Evolutionary conservation across 768 basidiomycete genomes (phyloP).

Genomic region (Naematelia encephala): DNA sequence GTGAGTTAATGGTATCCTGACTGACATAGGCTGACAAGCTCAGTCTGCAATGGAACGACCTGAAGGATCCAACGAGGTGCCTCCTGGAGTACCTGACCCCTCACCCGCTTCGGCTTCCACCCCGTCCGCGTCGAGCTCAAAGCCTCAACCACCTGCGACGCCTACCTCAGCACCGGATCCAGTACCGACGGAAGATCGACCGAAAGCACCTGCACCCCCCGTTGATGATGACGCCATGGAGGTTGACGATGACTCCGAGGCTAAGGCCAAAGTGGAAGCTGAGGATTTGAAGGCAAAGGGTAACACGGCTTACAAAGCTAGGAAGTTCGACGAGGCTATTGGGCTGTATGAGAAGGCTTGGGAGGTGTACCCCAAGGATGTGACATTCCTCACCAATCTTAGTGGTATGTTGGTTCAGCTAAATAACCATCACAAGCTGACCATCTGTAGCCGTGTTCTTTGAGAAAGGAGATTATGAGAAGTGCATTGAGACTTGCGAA

Average conservation of each 20-base stretch:
- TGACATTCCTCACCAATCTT: slow-evolving; percentile 88
- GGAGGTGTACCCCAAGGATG: slow-evolving; percentile 88
- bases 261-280: slow-evolving; percentile 70
- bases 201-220: neutral
- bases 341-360: slow-evolving; percentile 79
- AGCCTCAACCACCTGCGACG: slow-evolving; percentile 40
- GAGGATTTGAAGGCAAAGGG: slow-evolving; percentile 76
- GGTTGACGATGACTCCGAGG: slow-evolving; percentile 62
- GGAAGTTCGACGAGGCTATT: slow-evolving; percentile 73
- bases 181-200: slow-evolving; percentile 30
- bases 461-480: slow-evolving; percentile 87
- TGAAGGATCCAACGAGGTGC: slow-evolving; percentile 77
- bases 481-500: slow-evolving; percentile 83
- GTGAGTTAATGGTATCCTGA: slow-evolving; percentile 61
- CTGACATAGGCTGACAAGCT: neutral
- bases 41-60: slow-evolving; percentile 72
- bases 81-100: slow-evolving; percentile 56
- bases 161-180: slow-evolving; percentile 29
- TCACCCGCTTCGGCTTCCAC: neutral
- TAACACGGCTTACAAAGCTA: slow-evolving; percentile 76
- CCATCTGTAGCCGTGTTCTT: slow-evolving; percentile 72
- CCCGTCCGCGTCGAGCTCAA: slow-evolving; percentile 50
- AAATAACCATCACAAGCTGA: neutral
- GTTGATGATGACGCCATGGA: slow-evolving; percentile 60
- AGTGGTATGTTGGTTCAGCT: slow-evolving; percentile 58